Evolutionary conservation across 768 basidiomycete genomes (phyloP).

Genomic region (Suillus spraguei): DNA sequence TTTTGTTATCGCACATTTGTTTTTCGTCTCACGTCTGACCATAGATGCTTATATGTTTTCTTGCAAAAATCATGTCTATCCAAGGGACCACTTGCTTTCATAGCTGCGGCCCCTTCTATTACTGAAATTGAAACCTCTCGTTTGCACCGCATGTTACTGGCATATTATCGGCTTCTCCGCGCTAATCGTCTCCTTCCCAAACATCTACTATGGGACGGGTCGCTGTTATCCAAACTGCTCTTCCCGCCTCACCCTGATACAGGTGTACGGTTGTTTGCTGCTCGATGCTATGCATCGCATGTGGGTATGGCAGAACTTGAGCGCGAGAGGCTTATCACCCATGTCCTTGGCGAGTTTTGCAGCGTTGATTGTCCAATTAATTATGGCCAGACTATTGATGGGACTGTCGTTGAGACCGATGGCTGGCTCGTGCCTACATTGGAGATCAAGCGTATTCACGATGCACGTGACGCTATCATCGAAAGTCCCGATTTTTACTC

Average conservation of each 20-base stretch:
- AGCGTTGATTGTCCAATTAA: slow-evolving; percentile 65
- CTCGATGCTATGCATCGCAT: slow-evolving; percentile 77
- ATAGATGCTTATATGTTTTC: slow-evolving; percentile 59
- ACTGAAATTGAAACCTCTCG: slow-evolving; percentile 41
- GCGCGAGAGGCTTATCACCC: slow-evolving; percentile 63
- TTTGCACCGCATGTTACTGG: slow-evolving; percentile 73
- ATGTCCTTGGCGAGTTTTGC: slow-evolving; percentile 60
- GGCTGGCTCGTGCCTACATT: slow-evolving; percentile 82
- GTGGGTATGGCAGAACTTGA: slow-evolving; percentile 79
- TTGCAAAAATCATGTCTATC: slow-evolving; percentile 44
- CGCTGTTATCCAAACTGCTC: slow-evolving; percentile 45
- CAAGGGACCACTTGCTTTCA: slow-evolving; percentile 57
- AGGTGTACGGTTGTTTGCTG: slow-evolving; percentile 69
- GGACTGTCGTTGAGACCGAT: slow-evolving; percentile 52
- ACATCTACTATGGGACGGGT: slow-evolving; percentile 60
- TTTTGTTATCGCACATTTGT: slow-evolving; percentile 18
- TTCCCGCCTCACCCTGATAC: slow-evolving; percentile 58
- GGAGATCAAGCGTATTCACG: slow-evolving; percentile 63
- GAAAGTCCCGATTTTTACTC: slow-evolving; percentile 49
- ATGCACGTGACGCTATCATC: slow-evolving; percentile 50
- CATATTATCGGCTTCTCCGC: slow-evolving; percentile 80
- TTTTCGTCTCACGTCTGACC: slow-evolving; percentile 7
- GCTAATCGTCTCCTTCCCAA: slow-evolving; percentile 71
- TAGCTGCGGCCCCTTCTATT: slow-evolving; percentile 34
- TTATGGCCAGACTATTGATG: slow-evolving; percentile 53